Evolutionary conservation across 2,329 filamentous ascomycete species (phyloP), one percentile per base, ranked within the genome.

Genomic region (Esteya vermicola): DNA sequence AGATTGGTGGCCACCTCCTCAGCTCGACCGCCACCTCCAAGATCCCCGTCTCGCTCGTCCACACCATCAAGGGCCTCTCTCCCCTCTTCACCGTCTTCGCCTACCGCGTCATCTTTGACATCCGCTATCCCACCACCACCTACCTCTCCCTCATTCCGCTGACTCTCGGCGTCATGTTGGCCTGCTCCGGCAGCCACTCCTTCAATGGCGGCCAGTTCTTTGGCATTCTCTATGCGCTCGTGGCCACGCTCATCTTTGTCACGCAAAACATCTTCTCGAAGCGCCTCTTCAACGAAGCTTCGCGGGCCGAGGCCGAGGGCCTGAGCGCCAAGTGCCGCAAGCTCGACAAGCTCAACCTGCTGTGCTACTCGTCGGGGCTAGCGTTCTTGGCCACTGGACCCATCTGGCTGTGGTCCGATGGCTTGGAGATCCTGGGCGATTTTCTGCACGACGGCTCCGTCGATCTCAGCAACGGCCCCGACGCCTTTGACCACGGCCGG

Each of bases 231-330:
- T 89, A 88, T 52, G 88, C 91, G 4, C 79, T 98, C 28, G 65
- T 85, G 26, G 88, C 85, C n/a, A 85, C 91, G 8, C 66, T 96
- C 41, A 81, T 96, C 48, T 98, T 98, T 54, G 91, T 98, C 27
- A 91, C 86, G 0, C 91, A 98, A 56, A 98, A 98, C 55, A 98
- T 98, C 42, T 93, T 95, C 49, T 96, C 89, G 18, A 98, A 98
- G 61, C 85, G 85, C 48, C 76, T 98, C 9, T 98, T 98, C 67
- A 98, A 95, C 57, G 88, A 95, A 55, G 85, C 85, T 7, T 81
- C 85, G 7, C 78, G 78, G 43, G 83, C 85, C 3, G 89, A 95
- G 59, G 75, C 78, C 8, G 85, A 94, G 40, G 73, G 73, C 1
- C 58, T 67, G 26, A 68, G 71, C 1, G 61, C 68, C 12, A 71